phyloP scores from a whole-genome alignment of 441 rosid genomes.

The Flueggea neowawraea region DNA sequence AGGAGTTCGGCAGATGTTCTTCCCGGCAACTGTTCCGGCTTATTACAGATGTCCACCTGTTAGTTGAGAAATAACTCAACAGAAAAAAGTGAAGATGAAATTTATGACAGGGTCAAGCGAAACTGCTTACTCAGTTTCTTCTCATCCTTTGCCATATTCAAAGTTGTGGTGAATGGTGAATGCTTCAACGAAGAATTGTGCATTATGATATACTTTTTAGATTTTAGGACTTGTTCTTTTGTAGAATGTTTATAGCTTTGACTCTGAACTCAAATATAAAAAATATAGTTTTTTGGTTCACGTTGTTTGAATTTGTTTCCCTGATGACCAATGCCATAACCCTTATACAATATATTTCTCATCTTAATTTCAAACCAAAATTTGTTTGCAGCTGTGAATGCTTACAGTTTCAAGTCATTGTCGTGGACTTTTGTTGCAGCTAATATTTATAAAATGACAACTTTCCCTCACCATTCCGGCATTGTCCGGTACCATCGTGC shows the following conservation, averaged over 20 bases:
- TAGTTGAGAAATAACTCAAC: constrained; percentile 9
- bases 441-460: too few relatives aligned
- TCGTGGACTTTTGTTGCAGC: too few relatives aligned
- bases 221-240: not conserved
- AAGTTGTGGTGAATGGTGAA: not conserved
- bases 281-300: not conserved
- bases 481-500: too few relatives aligned
- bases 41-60: constrained; percentile 71
- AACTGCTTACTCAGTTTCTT: not conserved
- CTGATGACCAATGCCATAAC: not conserved
- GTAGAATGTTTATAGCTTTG: not conserved
- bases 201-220: constrained; percentile 1
- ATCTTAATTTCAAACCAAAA: too few relatives aligned
- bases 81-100: not conserved
- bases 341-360: too few relatives aligned
- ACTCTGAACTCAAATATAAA: not conserved
- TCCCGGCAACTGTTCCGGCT: constrained; percentile 84
- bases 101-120: not conserved
- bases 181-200: constrained; percentile 4
- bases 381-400: too few relatives aligned
- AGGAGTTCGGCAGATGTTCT: constrained; percentile 93
- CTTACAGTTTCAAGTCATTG: too few relatives aligned
- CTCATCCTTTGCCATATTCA: not conserved
- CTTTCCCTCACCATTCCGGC: too few relatives aligned
- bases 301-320: not conserved